Percentiles rank a stretch among this genome's conserved stretches.
Evolutionary conservation across 768 basidiomycete species (phyloP).

Genomic region (Tylopilus intermedius): DNA sequence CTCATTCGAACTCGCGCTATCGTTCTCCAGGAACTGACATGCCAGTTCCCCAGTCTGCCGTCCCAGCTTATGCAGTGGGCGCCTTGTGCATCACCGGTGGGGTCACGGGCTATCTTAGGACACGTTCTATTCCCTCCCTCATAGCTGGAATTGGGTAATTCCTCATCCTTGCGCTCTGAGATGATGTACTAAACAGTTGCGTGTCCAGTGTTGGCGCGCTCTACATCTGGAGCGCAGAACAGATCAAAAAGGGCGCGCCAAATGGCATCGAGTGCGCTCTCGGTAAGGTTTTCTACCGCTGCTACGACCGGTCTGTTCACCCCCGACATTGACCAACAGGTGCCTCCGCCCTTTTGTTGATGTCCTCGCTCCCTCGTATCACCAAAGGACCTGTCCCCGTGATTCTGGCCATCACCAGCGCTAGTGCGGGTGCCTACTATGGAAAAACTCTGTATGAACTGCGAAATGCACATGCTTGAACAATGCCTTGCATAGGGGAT

Average conservation of each 20-base stretch:
- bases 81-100: constrained; percentile 74
- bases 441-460: constrained; percentile 49
- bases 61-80: constrained; percentile 77
- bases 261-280: constrained; percentile 78
- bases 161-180: neutral
- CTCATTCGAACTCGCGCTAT: constrained; percentile 5
- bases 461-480: constrained; percentile 18
- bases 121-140: constrained; percentile 75
- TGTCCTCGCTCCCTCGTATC: constrained; percentile 70
- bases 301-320: neutral
- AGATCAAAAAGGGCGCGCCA: constrained; percentile 64
- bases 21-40: constrained; percentile 18
- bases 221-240: constrained; percentile 75
- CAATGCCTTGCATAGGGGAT: neutral
- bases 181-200: neutral
- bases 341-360: constrained; percentile 68
- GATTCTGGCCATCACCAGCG: constrained; percentile 56
- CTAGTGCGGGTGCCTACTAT: constrained; percentile 62
- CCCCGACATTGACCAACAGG: constrained; percentile 35
- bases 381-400: constrained; percentile 72
- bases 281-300: constrained; percentile 40
- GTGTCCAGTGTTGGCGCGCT: constrained; percentile 62
- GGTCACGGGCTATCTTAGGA: constrained; percentile 63
- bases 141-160: constrained; percentile 76
- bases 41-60: constrained; percentile 56